Percentiles rank a stretch among this genome's conserved stretches.
Conservation (phyloP, 2,329 filamentous ascomycete genomes). For the Domatiomyces globalis region DNA sequence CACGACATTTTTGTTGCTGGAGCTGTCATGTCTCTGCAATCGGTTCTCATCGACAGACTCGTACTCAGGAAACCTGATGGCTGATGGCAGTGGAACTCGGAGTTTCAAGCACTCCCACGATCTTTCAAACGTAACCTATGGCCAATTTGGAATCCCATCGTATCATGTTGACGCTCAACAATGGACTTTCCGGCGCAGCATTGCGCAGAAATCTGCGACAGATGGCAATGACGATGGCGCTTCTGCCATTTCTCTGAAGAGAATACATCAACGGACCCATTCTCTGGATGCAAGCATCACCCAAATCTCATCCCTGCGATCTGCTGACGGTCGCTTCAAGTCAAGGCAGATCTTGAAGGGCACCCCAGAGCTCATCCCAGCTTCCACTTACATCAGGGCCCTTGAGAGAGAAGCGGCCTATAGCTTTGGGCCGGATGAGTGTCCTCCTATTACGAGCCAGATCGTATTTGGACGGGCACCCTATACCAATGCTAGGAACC, state of each 20-base stretch:
- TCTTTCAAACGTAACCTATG: slow-evolving; percentile 12
- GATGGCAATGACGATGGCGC: no score
- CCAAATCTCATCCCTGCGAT: background rate
- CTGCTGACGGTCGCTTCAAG: background rate
- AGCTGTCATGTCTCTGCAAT: background rate
- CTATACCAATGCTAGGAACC: background rate
- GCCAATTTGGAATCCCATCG: slow-evolving; percentile 13
- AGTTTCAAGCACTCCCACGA: slow-evolving; percentile 11
- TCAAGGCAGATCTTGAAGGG: background rate
- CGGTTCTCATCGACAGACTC: background rate
- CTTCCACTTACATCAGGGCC: slow-evolving; percentile 8
- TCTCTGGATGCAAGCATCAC: slow-evolving; percentile 1
- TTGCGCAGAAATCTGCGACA: background rate
- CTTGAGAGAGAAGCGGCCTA: slow-evolving; percentile 1
- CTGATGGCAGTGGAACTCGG: slow-evolving; percentile 8
- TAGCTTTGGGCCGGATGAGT: background rate
- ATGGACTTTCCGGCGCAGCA: slow-evolving; percentile 12
- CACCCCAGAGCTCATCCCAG: slow-evolving; percentile 7
- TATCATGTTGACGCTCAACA: slow-evolving; percentile 8
- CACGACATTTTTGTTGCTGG: background rate
- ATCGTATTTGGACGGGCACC: background rate
- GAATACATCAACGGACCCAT: slow-evolving; percentile 1
- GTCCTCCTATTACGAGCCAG: background rate
- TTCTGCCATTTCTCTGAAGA: background rate
- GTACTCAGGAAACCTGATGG: slow-evolving; percentile 7